A percentile compares a stretch with the other conserved stretches of the same genome.
Conservation (phyloP, 2,329 filamentous ascomycete genomes). For the Lojkania enalia region DNA sequence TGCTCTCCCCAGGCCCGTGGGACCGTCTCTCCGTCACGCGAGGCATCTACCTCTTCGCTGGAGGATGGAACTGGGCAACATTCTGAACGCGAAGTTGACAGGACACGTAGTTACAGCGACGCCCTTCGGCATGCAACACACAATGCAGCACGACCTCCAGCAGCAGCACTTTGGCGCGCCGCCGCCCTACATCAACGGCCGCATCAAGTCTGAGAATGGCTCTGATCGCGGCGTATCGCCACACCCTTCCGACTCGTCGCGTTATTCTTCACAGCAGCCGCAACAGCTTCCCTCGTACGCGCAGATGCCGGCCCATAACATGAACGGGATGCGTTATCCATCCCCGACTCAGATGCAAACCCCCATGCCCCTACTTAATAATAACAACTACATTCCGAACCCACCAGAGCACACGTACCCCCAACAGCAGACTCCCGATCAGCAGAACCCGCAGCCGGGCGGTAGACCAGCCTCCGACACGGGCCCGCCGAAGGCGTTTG, state of each 20-base stretch:
- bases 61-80: slow-evolving; percentile 46
- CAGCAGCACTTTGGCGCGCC: slow-evolving; percentile 52
- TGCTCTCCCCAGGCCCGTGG: slow-evolving; percentile 4
- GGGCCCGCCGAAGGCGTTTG: slow-evolving; percentile 73
- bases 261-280: slow-evolving; percentile 61
- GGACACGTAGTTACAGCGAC: slow-evolving; percentile 41
- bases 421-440: slow-evolving; percentile 42
- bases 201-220: slow-evolving; percentile 61
- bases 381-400: slow-evolving; percentile 58
- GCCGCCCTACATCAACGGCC: slow-evolving; percentile 52
- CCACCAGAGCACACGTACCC: slow-evolving; percentile 53
- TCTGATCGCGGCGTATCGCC: slow-evolving; percentile 62
- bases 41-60: slow-evolving; percentile 18
- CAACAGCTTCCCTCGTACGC: slow-evolving; percentile 54
- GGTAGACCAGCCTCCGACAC: slow-evolving; percentile 50
- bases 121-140: slow-evolving; percentile 47
- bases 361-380: slow-evolving; percentile 59
- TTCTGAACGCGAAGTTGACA: slow-evolving; percentile 49
- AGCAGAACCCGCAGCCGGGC: slow-evolving; percentile 47
- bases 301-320: slow-evolving; percentile 54
- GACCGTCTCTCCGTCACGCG: slow-evolving; percentile 11
- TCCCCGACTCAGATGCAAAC: slow-evolving; percentile 56
- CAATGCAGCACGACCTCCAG: slow-evolving; percentile 47
- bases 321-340: slow-evolving; percentile 58
- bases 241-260: slow-evolving; percentile 59